These are phyloP conservation scores for Raffaelea ambrosiae DNA, from an alignment of 2,329 filamentous ascomycete species.

Conservation along the genomic window DNA sequence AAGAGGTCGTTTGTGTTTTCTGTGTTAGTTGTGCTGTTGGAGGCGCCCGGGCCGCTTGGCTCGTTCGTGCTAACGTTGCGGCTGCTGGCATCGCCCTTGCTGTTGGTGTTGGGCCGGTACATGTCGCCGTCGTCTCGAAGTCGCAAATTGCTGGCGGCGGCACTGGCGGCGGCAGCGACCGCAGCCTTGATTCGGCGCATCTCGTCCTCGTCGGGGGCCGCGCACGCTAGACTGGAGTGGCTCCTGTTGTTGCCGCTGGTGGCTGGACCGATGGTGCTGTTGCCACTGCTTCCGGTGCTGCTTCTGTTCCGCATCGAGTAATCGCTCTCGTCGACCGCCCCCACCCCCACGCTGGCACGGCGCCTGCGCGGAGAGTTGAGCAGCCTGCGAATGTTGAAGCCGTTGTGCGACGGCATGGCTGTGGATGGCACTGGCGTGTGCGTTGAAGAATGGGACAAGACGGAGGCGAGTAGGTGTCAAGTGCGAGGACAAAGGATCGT, in stretches of 20 bases:
- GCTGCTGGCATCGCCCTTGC: background rate
- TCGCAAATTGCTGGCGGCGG: constrained; percentile 5
- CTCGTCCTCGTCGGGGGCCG: constrained; percentile 27
- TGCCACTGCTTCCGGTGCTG: constrained; percentile 8
- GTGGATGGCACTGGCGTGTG: no score
- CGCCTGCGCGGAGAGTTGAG: constrained; percentile 23
- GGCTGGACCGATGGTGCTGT: background rate
- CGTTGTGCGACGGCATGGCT: constrained; percentile 30
- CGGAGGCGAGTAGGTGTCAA: background rate
- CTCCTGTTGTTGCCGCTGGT: background rate
- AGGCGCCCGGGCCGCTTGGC: no score
- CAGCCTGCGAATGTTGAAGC: constrained; percentile 34
- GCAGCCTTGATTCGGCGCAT: constrained; percentile 41
- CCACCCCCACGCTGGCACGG: background rate
- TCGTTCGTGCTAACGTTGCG: background rate
- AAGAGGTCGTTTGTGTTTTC: background rate
- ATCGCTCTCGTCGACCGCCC: background rate
- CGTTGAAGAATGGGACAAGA: background rate
- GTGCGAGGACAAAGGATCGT: background rate
- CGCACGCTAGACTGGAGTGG: background rate
- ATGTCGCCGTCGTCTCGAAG: constrained; percentile 2
- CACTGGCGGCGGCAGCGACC: constrained; percentile 20
- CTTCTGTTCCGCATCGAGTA: background rate
- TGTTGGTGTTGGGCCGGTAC: background rate
- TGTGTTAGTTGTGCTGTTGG: no score